Base-by-base conservation (phyloP, 345 rosid species). In the Camelina laxa region DNA sequence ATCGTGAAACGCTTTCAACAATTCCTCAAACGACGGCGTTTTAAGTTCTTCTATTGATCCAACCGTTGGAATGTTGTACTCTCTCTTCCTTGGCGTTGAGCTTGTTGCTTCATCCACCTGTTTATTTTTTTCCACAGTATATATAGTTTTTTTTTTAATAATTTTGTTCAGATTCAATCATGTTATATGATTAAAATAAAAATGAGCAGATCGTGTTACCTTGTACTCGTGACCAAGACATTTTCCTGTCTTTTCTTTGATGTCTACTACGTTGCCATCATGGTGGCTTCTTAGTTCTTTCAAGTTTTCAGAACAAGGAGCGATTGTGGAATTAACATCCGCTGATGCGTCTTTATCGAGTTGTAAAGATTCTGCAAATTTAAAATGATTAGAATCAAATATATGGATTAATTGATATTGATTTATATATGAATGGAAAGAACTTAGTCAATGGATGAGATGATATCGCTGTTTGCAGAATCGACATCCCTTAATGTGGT, bases 101-200 rank as follows among this genome's bases (percentile, higher is more conserved):
- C 99, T 91, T 10, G 98, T 87, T 21, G 93, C 93, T 73, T 91
- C 89, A 61, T 92, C 98, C 81, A 92, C 88, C 98, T 93, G 4
- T 31, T 30, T n/a, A n/a, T n/a, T n/a, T n/a, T n/a, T n/a, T n/a
- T n/a, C n/a, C n/a, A n/a, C n/a, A n/a, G n/a, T n/a, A n/a, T n/a
- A n/a, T n/a, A n/a, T n/a, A n/a, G n/a, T n/a, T n/a, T n/a, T n/a
- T n/a, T n/a, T n/a, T n/a, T n/a, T n/a, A n/a, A n/a, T n/a, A n/a
- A 10, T 33, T 6, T 51, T 17, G 7, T 38, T 1, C 49, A 16
- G 27, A 63, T 17, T 39, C 56, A 27, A 24, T 24, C 10, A n/a
- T 47, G 3, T 22, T n/a, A 16, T 16, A 33, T 30, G 11, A 36
- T 21, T 48, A 5, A n/a, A 16, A 27, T 27, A 3, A 13, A 49